Base-by-base conservation (phyloP, 2,329 filamentous ascomycete genomes). In the Shiraia bambusicola region DNA sequence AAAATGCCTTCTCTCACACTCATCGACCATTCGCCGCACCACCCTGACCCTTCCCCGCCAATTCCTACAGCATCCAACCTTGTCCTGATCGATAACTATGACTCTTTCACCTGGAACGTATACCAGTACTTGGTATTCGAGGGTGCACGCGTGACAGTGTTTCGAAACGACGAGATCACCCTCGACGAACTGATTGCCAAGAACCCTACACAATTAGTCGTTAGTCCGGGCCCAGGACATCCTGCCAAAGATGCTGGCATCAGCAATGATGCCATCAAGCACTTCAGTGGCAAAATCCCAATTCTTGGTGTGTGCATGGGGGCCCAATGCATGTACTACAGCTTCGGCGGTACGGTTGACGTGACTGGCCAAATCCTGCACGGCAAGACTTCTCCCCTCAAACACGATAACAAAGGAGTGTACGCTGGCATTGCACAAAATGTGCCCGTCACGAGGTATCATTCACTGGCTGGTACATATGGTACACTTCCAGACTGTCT, bases 221-320 rank as follows among this genome's bases (percentile, higher is more conserved):
- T 98, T 63, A 96, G 91, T 65, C 93, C 93, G 14, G 93, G 93
- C 2, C 94, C 93, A 9, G 93, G 93, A 26, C 94, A 98, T 72
- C 93, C 93, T 28, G 77, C 81, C 54, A 90, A 84, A 34, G 94
- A 98, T 72, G 91, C 93, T 14, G 94, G 93, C 42, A 82, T 98
- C 61, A 96, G 91, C 70, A 89, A 89, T 65, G 88, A 88, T 70
- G 91, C 89, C 29, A 95, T 98, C 62, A 78, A 83, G 58, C 78
- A 96, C 69, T 98, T 97, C 69, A 83, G 86, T 22, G 93, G 93
- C 55, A 97, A 95, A 72, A 88, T 98, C 34, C 93, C 93, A 9
- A 83, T 98, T 11, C 81, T 98, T 37, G 93, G 93, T n/a, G 93
- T 98, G 22, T 98, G 93, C 66, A 97, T 98, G 92, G 93, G 93